phyloP scores from a whole-genome alignment of 1,139 yeast genomes.

The Keqinozyma sinolaborantium region DNA sequence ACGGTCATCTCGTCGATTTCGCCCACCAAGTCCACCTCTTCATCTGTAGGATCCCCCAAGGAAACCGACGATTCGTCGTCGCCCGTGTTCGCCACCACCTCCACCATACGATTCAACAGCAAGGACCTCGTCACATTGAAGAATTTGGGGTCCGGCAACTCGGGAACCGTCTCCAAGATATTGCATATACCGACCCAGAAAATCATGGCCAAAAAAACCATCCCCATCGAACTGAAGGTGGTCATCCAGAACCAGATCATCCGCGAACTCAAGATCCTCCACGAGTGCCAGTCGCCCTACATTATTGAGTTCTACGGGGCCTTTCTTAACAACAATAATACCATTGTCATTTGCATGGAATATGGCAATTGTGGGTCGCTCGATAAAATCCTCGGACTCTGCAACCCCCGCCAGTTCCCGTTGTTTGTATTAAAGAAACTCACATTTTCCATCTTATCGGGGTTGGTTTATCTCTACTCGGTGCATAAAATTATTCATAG shows the following conservation, averaged over 20 bases:
- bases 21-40: constrained; percentile 35
- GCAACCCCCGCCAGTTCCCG: constrained; percentile 42
- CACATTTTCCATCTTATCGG: constrained; percentile 73
- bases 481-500: constrained; percentile 87
- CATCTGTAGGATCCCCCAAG: constrained; percentile 12
- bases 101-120: constrained; percentile 46
- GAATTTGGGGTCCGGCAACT: constrained; percentile 87
- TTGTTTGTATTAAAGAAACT: constrained; percentile 70
- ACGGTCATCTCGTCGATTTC: constrained; percentile 44
- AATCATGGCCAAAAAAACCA: constrained; percentile 86
- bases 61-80: constrained; percentile 15
- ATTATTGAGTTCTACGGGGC: constrained; percentile 93
- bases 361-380: constrained; percentile 93
- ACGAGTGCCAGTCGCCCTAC: constrained; percentile 80
- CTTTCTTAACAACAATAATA: constrained; percentile 59
- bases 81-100: constrained; percentile 38
- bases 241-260: constrained; percentile 81
- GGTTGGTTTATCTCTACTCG: constrained; percentile 75
- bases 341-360: constrained; percentile 88
- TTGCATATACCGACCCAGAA: constrained; percentile 85
- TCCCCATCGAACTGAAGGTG: constrained; percentile 81
- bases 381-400: constrained; percentile 69
- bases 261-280: constrained; percentile 85
- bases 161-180: constrained; percentile 89
- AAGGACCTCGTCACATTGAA: constrained; percentile 73